phyloP scores from a whole-genome alignment of 257 asterid genomes.

The Primulina eburnea region DNA sequence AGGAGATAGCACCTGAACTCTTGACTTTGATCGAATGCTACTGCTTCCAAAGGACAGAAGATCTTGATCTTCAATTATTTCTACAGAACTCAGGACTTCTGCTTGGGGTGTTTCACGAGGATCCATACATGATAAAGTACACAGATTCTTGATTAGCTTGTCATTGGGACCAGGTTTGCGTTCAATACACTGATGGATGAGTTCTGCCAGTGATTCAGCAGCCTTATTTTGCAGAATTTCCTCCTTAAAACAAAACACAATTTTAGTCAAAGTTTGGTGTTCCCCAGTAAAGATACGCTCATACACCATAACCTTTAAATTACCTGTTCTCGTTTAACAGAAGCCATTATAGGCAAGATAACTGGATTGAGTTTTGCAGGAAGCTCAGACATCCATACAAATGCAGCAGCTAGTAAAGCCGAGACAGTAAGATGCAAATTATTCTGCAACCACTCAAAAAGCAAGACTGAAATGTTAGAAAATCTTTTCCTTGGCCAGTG shows the following conservation, averaged over 20 bases:
- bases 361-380: constrained; percentile 86
- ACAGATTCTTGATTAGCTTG: constrained; percentile 81
- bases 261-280: constrained; percentile 23
- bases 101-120: constrained; percentile 98
- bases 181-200: constrained; percentile 68
- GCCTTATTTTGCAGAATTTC: constrained; percentile 91
- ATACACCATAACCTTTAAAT: constrained; percentile 7
- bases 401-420: constrained; percentile 91
- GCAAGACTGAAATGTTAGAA: constrained; percentile 26
- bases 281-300: background rate
- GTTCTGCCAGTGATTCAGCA: constrained; percentile 95
- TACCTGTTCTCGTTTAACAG: constrained; percentile 95
- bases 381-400: constrained; percentile 95
- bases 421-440: constrained; percentile 88
- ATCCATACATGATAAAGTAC: constrained; percentile 86
- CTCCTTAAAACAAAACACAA: constrained; percentile 56
- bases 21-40: constrained; percentile 54
- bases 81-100: constrained; percentile 72
- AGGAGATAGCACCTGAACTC: constrained; percentile 59
- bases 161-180: constrained; percentile 99
- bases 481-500: constrained; percentile 10
- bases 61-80: constrained; percentile 83
- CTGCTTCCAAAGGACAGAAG: constrained; percentile 72
- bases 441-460: constrained; percentile 56
- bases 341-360: constrained; percentile 91